A percentile compares a stretch with the other conserved stretches of the same genome.
Conservation (phyloP, 495 filamentous ascomycete genomes). For the Tuber aestivum region DNA sequence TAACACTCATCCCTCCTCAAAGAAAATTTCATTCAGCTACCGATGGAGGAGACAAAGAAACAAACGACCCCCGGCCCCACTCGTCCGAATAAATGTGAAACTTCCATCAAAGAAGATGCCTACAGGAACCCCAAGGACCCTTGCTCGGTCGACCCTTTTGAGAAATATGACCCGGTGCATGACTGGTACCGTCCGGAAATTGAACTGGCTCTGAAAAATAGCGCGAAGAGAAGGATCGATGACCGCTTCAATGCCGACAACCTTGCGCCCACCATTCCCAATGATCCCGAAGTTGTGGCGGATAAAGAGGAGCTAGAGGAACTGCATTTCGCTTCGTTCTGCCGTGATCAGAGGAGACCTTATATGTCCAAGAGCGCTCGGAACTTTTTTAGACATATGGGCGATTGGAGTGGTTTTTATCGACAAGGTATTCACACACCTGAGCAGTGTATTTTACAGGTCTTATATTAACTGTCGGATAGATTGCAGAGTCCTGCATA, state of each 20-base stretch:
- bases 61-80: not conserved
- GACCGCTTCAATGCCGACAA: not conserved
- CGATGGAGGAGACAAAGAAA: not conserved
- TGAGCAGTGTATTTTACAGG: not conserved
- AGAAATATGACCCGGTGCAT: not conserved
- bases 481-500: constrained; percentile 30
- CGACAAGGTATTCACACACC: constrained; percentile 14
- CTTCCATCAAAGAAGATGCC: constrained; percentile 16
- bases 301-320: not conserved
- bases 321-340: not conserved
- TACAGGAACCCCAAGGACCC: not conserved
- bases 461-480: not conserved
- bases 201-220: not conserved
- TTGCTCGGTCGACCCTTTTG: not conserved
- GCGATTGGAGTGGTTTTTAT: constrained; percentile 10
- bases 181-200: not conserved
- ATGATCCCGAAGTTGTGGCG: not conserved
- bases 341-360: constrained; percentile 6
- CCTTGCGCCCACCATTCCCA: not conserved
- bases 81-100: not conserved
- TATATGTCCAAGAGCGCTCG: constrained; percentile 17
- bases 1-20: not conserved
- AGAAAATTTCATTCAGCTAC: not conserved
- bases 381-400: constrained; percentile 13
- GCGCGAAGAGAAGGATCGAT: not conserved